phyloP scores from a whole-genome alignment of 305 asterid genomes.

The Solanum hybrid region DNA sequence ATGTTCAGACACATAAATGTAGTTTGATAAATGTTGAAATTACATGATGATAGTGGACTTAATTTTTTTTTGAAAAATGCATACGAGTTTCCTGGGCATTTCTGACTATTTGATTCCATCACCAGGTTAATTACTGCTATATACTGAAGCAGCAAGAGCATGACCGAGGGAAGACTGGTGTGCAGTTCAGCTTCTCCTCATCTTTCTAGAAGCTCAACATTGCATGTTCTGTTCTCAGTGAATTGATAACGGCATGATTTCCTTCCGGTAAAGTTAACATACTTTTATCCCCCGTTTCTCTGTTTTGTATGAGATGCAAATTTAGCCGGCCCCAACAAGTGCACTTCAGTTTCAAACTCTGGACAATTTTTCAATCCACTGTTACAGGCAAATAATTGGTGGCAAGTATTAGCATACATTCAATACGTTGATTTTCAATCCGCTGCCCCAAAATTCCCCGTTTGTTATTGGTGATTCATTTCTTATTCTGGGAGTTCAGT shows the following conservation, averaged over 20 bases:
- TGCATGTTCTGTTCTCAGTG: neutral
- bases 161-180: conserved; percentile 45
- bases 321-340: neutral
- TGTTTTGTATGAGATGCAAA: neutral
- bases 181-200: conserved; percentile 12
- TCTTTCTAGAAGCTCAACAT: conserved; percentile 1
- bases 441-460: neutral
- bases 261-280: too few relatives aligned
- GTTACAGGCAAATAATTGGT: conserved; percentile 1
- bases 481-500: neutral
- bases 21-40: neutral
- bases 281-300: neutral
- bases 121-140: conserved; percentile 83
- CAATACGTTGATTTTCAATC: neutral
- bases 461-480: neutral
- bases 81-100: neutral
- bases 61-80: neutral
- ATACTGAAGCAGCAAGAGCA: conserved; percentile 66
- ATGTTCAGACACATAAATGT: neutral
- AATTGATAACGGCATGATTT: neutral
- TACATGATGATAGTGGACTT: neutral
- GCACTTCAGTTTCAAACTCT: neutral
- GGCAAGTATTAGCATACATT: neutral
- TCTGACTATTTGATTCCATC: conserved; percentile 17
- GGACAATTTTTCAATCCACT: neutral